Percentiles rank a stretch among this genome's conserved stretches.
These are phyloP conservation scores for Fraxinus ornus DNA, from an alignment of 305 asterid species.

Conservation along the genomic window DNA sequence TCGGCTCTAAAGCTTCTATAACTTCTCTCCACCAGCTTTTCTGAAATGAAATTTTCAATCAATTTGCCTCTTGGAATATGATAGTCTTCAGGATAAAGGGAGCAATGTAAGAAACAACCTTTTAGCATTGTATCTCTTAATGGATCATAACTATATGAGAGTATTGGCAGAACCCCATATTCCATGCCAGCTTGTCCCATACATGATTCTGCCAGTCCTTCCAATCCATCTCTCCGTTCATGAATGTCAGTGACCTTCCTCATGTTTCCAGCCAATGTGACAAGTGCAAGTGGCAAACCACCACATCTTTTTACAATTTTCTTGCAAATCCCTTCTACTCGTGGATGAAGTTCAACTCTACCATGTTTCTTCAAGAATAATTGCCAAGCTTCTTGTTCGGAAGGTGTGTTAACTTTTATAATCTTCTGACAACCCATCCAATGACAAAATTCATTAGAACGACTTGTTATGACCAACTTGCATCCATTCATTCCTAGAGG, in stretches of 20 bases:
- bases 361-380: not conserved
- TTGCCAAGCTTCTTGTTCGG: conserved; percentile 7
- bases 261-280: too few species aligned
- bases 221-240: too few species aligned
- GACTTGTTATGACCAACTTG: not conserved
- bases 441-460: not conserved
- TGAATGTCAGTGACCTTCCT: too few species aligned
- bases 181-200: too few species aligned
- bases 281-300: too few species aligned
- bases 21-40: conserved; percentile 16
- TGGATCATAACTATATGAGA: not conserved
- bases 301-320: not conserved
- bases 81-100: conserved; percentile 25
- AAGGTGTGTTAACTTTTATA: not conserved
- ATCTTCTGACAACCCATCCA: not conserved
- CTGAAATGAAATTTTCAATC: conserved; percentile 6
- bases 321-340: not conserved
- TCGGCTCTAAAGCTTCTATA: not conserved
- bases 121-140: not conserved
- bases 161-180: too few species aligned
- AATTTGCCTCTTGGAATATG: conserved; percentile 17
- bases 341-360: not conserved
- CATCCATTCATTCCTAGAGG: not conserved
- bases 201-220: too few species aligned
- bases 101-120: conserved; percentile 4